phyloP scores from a whole-genome alignment of 1,284 basidiomycete species.

The Apiotrichum brassicae region DNA sequence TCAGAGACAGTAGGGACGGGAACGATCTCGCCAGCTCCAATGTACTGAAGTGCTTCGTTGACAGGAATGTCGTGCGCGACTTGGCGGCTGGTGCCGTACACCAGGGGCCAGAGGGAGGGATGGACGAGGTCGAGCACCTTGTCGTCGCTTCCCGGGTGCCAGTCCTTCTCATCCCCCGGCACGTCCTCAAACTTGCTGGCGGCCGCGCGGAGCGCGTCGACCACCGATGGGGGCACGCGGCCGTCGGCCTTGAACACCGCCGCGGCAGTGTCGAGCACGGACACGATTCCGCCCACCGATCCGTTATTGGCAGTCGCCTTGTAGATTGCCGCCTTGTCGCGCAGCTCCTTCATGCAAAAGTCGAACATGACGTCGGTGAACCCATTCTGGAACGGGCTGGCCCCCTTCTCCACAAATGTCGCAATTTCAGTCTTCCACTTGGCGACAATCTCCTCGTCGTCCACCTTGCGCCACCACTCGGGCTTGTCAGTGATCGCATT shows the following conservation, averaged over 20 bases:
- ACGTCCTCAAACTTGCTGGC: conserved; percentile 7
- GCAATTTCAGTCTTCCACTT: conserved; percentile 3
- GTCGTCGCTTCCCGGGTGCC: conserved; percentile 12
- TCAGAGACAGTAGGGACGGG: not conserved
- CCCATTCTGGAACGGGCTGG: not conserved
- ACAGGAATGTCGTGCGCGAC: not conserved
- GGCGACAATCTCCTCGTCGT: not conserved
- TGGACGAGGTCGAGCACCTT: conserved; percentile 15
- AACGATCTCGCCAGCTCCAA: conserved; percentile 1
- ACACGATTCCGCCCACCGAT: not conserved
- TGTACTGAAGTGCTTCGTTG: not conserved
- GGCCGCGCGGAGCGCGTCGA: not conserved
- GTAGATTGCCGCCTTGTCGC: conserved; percentile 10
- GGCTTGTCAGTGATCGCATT: conserved; percentile 6
- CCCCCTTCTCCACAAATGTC: not conserved
- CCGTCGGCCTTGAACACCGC: conserved; percentile 6
- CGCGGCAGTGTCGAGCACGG: conserved; percentile 5
- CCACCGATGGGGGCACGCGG: not conserved
- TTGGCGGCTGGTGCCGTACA: conserved; percentile 10
- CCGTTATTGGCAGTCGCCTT: not conserved
- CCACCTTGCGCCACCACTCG: not conserved
- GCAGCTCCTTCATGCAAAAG: conserved; percentile 8
- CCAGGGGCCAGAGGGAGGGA: conserved; percentile 13
- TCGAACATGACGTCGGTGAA: conserved; percentile 11
- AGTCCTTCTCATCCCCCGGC: conserved; percentile 6